These are phyloP conservation scores for Rhizopus arrhizus DNA, from an alignment of 371 early-diverging fungal genomes.

Conservation along the genomic window DNA sequence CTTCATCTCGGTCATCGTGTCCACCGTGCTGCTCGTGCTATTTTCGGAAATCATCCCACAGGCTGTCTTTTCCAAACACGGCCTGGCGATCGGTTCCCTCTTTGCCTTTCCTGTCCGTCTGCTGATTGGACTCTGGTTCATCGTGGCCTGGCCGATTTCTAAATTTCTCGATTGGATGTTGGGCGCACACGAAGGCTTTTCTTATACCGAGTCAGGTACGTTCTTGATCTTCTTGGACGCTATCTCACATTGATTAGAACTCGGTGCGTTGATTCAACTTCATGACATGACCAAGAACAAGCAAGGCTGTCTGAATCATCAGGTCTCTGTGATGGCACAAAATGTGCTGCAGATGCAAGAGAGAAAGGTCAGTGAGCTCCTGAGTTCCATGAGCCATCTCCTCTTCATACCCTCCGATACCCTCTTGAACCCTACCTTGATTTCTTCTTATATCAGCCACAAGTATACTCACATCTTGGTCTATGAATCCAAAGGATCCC, in stretches of 20 bases:
- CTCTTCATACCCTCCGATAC: background rate
- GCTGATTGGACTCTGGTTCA: constrained; percentile 63
- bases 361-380: constrained; percentile 36
- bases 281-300: constrained; percentile 64
- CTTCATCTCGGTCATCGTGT: constrained; percentile 72
- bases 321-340: constrained; percentile 51
- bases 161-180: constrained; percentile 74
- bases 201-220: constrained; percentile 65
- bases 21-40: constrained; percentile 75
- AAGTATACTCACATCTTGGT: constrained; percentile 25
- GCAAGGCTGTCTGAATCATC: constrained; percentile 45
- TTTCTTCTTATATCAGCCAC: constrained; percentile 4
- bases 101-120: constrained; percentile 76
- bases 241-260: constrained; percentile 40
- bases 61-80: constrained; percentile 79
- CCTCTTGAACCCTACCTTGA: background rate
- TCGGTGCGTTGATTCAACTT: constrained; percentile 74
- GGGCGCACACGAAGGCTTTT: constrained; percentile 69
- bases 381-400: background rate
- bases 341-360: constrained; percentile 66
- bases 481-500: constrained; percentile 6
- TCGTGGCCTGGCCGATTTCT: constrained; percentile 82
- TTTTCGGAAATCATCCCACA: constrained; percentile 91
- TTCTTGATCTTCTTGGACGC: background rate
- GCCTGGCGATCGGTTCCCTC: constrained; percentile 77